Base-by-base conservation (phyloP, 139 green algal genomes). In the Volvox reticuliferus region DNA sequence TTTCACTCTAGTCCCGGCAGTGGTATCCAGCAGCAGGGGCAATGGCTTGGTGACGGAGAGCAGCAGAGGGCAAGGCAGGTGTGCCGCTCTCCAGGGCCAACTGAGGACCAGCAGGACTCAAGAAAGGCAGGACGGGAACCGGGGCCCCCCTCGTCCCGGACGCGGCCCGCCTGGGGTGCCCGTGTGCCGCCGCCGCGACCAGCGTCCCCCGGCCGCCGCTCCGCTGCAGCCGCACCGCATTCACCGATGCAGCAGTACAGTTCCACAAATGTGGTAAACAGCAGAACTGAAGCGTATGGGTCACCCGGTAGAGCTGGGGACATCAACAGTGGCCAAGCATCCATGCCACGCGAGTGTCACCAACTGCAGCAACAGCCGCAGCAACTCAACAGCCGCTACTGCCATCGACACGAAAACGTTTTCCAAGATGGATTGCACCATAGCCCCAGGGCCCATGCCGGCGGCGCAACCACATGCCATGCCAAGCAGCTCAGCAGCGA, bases 151-250 rank as follows among this genome's bases (percentile, higher is more conserved):
- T 44, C 78, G n/a, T 9, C 36, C 12, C 36, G 36, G 20, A 84
- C 18, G 36, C 78, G 78, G 22, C 75, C 75, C 14, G 75, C 30
- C 75, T 81, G 75, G 75, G 75, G 75, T 20, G 75, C 22, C 75
- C 75, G 75, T 19, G 75, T 81, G 75, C 75, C 75, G 30, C 75
- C 75, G 32, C 75, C 75, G 75, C 75, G 32, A 35, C 75, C 75
- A n/a, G 44, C 75, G 16, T 35, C 75, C 32, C 17, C 18, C 32
- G 32, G 75, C 75, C 75, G 75, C 19, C 32, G 21, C 22, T n/a
- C 71, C 18, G 22, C 71, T 30, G 71, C 71, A 33, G 71, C 71
- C 21, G 21, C 71, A 30, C 71, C 71, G 28, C 71, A 36, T 18
- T 79, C 71, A 30, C 71, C 71, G 71, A 18, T 18, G 21, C 71